Conservation (phyloP, 306 rosid species). For the Dicorynia guianensis region DNA sequence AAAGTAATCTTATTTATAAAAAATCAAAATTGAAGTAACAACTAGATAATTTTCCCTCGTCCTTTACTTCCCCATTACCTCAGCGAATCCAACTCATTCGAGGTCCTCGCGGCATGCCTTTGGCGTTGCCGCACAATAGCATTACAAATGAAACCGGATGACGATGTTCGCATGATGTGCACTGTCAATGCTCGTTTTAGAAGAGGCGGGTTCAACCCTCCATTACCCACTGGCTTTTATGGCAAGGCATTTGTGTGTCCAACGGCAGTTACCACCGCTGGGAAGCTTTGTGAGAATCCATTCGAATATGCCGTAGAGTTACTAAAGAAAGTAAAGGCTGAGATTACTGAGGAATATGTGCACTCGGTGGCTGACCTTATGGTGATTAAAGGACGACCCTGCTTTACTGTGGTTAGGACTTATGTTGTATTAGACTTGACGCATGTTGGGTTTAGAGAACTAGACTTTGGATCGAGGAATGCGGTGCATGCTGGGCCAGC, state of each 20-base stretch:
- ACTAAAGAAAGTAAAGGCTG: constrained; percentile 38
- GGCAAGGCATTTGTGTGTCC: constrained; percentile 32
- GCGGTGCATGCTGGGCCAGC: constrained; percentile 46
- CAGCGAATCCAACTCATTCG: constrained; percentile 26
- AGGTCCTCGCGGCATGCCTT: constrained; percentile 31
- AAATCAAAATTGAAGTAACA: too few species aligned
- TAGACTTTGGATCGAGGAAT: constrained; percentile 67
- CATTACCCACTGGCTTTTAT: constrained; percentile 31
- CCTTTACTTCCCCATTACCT: constrained; percentile 30
- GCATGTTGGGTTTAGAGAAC: not conserved
- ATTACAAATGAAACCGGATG: constrained; percentile 25
- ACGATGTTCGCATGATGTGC: constrained; percentile 32
- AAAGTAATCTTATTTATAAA: too few species aligned
- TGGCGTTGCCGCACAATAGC: constrained; percentile 52
- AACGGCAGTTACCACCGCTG: not conserved
- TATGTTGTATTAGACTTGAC: constrained; percentile 41
- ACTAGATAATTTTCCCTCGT: constrained; percentile 22
- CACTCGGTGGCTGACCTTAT: constrained; percentile 51
- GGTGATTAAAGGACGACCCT: constrained; percentile 42
- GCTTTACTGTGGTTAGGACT: not conserved
- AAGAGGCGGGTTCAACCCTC: constrained; percentile 10
- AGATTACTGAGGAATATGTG: constrained; percentile 47
- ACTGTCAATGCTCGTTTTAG: not conserved
- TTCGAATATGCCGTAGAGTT: constrained; percentile 28
- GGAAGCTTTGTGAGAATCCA: constrained; percentile 23